phyloP scores from a whole-genome alignment of 2,329 filamentous ascomycete species.

The Calonectria pauciramosa region DNA sequence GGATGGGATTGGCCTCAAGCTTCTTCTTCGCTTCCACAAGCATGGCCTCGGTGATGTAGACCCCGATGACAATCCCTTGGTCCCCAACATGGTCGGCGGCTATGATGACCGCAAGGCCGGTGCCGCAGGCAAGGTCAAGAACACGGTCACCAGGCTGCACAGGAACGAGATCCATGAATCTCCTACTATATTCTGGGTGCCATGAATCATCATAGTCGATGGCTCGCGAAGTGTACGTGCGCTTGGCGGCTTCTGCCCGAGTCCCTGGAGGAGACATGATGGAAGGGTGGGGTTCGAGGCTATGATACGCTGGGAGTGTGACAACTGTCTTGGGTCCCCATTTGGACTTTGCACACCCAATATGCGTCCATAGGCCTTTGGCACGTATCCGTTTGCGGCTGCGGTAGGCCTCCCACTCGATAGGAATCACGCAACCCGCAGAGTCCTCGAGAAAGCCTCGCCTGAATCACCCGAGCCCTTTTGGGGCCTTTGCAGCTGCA shows the following conservation, averaged over 20 bases:
- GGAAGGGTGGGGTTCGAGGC: neutral
- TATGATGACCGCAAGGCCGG: constrained; percentile 49
- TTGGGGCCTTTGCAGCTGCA: neutral
- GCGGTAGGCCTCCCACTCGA: neutral
- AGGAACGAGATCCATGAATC: constrained; percentile 46
- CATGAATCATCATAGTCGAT: constrained; percentile 50
- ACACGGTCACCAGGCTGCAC: constrained; percentile 44
- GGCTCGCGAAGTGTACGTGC: constrained; percentile 51
- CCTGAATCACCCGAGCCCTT: neutral
- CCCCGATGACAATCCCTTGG: constrained; percentile 45
- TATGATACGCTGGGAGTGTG: neutral
- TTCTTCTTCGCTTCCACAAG: constrained; percentile 45
- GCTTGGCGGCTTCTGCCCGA: constrained; percentile 37
- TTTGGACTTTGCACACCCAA: neutral
- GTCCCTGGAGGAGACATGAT: constrained; percentile 14
- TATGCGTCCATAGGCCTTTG: neutral
- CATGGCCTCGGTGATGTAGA: constrained; percentile 52
- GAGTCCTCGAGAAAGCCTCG: neutral
- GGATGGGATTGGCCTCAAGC: constrained; percentile 28
- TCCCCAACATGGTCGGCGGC: constrained; percentile 46
- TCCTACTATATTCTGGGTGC: constrained; percentile 49
- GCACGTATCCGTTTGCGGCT: neutral
- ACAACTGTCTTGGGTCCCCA: neutral
- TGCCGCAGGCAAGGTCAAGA: constrained; percentile 53
- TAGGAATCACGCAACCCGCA: neutral